Evolutionary conservation across 495 filamentous ascomycete species (phyloP).

Genomic region (Entonaema liquescens): DNA sequence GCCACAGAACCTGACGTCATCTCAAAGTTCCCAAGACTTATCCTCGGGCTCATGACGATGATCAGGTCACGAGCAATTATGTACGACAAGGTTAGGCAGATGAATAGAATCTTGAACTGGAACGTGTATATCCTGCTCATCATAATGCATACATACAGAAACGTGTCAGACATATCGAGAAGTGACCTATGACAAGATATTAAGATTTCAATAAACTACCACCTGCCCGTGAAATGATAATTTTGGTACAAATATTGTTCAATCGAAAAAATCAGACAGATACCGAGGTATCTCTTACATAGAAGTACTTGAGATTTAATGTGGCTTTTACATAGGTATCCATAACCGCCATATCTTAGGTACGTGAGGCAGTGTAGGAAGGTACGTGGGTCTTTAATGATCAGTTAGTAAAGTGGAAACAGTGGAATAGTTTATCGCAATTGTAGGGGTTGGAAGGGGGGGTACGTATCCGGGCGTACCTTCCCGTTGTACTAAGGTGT

Average conservation of each 20-base stretch:
- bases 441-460: background rate
- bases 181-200: background rate
- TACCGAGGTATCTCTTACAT: background rate
- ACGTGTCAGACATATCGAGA: background rate
- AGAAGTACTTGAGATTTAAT: background rate
- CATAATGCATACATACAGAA: background rate
- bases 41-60: conserved; percentile 13
- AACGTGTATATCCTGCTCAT: conserved; percentile 1
- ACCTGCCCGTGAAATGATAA: background rate
- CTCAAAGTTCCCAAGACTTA: background rate
- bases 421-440: background rate
- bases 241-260: background rate
- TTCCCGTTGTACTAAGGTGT: background rate
- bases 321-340: background rate
- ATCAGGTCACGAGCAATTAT: conserved; percentile 20
- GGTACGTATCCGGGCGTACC: conserved; percentile 4
- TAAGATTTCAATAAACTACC: background rate
- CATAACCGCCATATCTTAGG: background rate
- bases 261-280: background rate
- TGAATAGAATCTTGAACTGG: background rate
- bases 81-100: background rate
- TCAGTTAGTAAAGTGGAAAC: background rate
- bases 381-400: background rate
- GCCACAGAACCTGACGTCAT: conserved; percentile 40
- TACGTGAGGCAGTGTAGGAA: background rate